phyloP scores from a whole-genome alignment of 2,329 filamentous ascomycete species.

The Blastomyces gilchristii region DNA sequence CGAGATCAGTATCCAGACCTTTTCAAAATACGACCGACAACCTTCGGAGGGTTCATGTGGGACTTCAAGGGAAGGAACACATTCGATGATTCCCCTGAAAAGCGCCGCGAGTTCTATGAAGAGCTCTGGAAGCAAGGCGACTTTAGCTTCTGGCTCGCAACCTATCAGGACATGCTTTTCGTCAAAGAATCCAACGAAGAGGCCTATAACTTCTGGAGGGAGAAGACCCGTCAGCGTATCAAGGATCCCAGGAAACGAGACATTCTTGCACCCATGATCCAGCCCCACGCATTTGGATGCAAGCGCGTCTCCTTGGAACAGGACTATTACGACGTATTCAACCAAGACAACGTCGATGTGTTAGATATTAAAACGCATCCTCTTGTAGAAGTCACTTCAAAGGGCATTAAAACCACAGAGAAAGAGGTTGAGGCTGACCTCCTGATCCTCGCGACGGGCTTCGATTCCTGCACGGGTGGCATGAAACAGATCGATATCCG shows the following conservation, averaged over 20 bases:
- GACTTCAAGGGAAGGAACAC: constrained; percentile 44
- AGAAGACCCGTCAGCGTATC: constrained; percentile 43
- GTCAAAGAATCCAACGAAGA: constrained; percentile 41
- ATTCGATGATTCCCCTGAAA: constrained; percentile 41
- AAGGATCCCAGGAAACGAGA: constrained; percentile 42
- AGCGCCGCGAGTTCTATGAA: constrained; percentile 42
- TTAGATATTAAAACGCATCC: constrained; percentile 36
- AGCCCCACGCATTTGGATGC: constrained; percentile 46
- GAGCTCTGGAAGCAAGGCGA: constrained; percentile 43
- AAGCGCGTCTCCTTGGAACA: constrained; percentile 44
- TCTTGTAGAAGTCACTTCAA: constrained; percentile 31
- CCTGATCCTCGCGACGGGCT: constrained; percentile 35
- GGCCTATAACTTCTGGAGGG: constrained; percentile 47
- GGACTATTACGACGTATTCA: constrained; percentile 43
- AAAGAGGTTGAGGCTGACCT: constrained; percentile 30
- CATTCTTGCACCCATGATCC: constrained; percentile 44
- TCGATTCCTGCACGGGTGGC: constrained; percentile 31
- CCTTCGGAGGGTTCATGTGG: constrained; percentile 49
- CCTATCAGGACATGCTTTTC: constrained; percentile 44
- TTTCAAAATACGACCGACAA: constrained; percentile 42
- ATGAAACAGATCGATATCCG: constrained; percentile 27
- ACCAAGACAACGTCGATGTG: constrained; percentile 39
- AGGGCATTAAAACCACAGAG: constrained; percentile 34
- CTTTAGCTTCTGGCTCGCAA: constrained; percentile 43
- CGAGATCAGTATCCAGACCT: constrained; percentile 35